These are phyloP conservation scores for Pyrenochaeta sp. DNA, from an alignment of 2,329 filamentous ascomycete species.

Conservation along the genomic window DNA sequence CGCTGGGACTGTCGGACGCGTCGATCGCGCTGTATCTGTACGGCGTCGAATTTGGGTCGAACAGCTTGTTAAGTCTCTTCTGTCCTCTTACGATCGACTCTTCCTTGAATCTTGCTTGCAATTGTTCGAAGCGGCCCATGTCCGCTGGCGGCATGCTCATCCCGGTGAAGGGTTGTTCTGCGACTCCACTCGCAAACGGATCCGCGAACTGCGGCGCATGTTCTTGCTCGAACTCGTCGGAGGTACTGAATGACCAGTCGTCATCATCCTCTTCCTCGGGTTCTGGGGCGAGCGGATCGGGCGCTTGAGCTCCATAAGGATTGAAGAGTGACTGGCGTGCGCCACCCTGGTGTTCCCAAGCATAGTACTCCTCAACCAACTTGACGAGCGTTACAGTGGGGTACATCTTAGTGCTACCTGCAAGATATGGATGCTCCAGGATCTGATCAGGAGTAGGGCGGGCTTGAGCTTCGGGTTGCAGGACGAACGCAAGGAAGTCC, in stretches of 20 bases:
- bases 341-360: constrained; percentile 79
- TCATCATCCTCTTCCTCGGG: constrained; percentile 57
- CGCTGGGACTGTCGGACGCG: constrained; percentile 49
- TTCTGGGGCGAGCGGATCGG: constrained; percentile 57
- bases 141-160: constrained; percentile 49
- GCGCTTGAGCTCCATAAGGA: constrained; percentile 65
- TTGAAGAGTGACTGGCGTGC: constrained; percentile 72
- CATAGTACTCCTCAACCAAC: constrained; percentile 75
- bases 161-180: constrained; percentile 38
- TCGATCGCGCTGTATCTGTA: constrained; percentile 66
- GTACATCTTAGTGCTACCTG: constrained; percentile 67
- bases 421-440: constrained; percentile 74
- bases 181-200: constrained; percentile 50
- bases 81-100: constrained; percentile 66
- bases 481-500: constrained; percentile 75
- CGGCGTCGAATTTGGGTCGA: constrained; percentile 63
- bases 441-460: constrained; percentile 75
- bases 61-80: constrained; percentile 65
- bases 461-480: constrained; percentile 72
- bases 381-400: constrained; percentile 70
- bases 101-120: constrained; percentile 63
- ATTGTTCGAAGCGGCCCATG: constrained; percentile 44
- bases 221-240: constrained; percentile 64
- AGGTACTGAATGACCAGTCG: constrained; percentile 73
- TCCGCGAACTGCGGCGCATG: constrained; percentile 54